A percentile compares a stretch with the other conserved stretches of the same genome.
phyloP scores from a whole-genome alignment of 352 stramenopile genomes.

The Pythium myriotylum region DNA sequence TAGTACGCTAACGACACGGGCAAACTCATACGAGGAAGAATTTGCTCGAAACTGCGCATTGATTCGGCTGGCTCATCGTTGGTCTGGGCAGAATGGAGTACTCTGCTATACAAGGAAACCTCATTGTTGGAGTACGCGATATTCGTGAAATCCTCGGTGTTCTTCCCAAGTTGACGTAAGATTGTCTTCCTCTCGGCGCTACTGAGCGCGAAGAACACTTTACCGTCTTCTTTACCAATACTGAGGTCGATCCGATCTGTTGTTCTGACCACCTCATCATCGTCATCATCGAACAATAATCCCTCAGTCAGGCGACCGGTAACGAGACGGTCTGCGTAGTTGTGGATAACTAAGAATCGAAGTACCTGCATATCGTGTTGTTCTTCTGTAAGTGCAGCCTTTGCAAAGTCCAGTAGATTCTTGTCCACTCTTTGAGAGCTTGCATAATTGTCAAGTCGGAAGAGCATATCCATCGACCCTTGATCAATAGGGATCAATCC shows the following conservation, averaged over 20 bases:
- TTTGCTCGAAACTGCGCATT: constrained; percentile 4
- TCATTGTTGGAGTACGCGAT: constrained; percentile 54
- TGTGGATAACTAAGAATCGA: constrained; percentile 77
- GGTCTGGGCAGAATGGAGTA: background rate
- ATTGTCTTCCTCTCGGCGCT: constrained; percentile 51
- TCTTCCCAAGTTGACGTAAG: constrained; percentile 51
- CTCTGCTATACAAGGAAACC: constrained; percentile 59
- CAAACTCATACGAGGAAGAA: constrained; percentile 60
- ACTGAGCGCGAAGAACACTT: constrained; percentile 41
- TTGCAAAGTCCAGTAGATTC: constrained; percentile 50
- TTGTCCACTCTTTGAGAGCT: constrained; percentile 60
- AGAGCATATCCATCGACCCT: constrained; percentile 52
- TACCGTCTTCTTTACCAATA: constrained; percentile 45
- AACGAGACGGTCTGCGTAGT: constrained; percentile 76
- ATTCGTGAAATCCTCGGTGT: constrained; percentile 56
- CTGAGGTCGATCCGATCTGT: constrained; percentile 60
- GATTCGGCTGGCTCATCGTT: background rate
- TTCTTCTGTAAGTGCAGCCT: constrained; percentile 33
- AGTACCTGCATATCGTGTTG: constrained; percentile 47
- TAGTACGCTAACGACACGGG: constrained; percentile 78
- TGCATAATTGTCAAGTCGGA: constrained; percentile 59
- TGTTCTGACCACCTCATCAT: constrained; percentile 48
- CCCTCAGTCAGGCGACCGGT: constrained; percentile 33
- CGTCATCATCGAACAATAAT: constrained; percentile 28
- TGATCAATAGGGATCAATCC: constrained; percentile 43